Percentiles rank a stretch among this genome's conserved stretches.
Evolutionary conservation across 108 stramenopile species (phyloP).

Genomic region (Craspedostauros australis): DNA sequence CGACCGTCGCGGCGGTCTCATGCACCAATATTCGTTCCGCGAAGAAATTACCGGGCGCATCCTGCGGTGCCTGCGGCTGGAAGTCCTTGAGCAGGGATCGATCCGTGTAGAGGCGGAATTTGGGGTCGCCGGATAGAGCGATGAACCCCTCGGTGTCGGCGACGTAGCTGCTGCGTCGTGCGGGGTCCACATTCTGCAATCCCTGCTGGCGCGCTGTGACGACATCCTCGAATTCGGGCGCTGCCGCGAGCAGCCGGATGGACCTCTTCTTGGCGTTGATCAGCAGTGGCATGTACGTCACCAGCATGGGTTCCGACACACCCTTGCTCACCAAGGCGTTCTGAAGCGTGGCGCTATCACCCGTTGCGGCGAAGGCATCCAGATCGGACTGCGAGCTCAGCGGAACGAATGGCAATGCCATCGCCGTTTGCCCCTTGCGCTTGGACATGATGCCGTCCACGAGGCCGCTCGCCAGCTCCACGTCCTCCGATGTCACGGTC

Average conservation of each 20-base stretch:
- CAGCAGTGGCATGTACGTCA: conserved; percentile 54
- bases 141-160: conserved; percentile 75
- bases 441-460: conserved; percentile 38
- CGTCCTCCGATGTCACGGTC: conserved; percentile 33
- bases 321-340: conserved; percentile 31
- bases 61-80: conserved; percentile 25
- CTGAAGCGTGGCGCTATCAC: conserved; percentile 9
- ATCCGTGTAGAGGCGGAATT: conserved; percentile 70
- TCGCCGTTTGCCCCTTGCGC: conserved; percentile 37
- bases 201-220: conserved; percentile 41
- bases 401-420: conserved; percentile 61
- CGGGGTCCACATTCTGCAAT: conserved; percentile 54
- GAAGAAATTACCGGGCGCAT: conserved; percentile 55
- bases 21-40: conserved; percentile 71
- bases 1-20: conserved; percentile 66
- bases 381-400: conserved; percentile 41
- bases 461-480: conserved; percentile 38
- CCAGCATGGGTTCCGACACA: conserved; percentile 17
- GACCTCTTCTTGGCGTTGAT: conserved; percentile 33
- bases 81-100: conserved; percentile 75
- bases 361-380: conserved; percentile 37
- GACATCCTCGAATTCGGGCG: conserved; percentile 60
- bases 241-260: conserved; percentile 47
- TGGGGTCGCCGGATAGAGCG: conserved; percentile 58
- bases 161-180: conserved; percentile 51